Conservation (phyloP, 1,139 yeast genomes). For the Scheffersomyces parashehatae region DNA sequence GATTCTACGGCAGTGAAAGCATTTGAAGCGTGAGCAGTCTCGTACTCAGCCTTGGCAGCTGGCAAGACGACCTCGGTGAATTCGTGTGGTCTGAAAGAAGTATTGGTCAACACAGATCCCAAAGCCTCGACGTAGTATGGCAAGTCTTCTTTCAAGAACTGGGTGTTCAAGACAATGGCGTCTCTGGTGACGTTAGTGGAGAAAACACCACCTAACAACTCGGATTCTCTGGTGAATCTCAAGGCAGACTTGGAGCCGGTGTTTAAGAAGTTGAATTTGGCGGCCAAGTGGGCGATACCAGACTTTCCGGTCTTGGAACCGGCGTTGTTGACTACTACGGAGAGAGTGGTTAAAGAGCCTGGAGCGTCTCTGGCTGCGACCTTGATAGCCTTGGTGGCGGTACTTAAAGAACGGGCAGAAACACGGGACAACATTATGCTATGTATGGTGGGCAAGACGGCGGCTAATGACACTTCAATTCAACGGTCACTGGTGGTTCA, state of each 20-base stretch:
- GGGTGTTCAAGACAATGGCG: constrained; percentile 73
- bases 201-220: constrained; percentile 86
- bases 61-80: constrained; percentile 80
- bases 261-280: constrained; percentile 83
- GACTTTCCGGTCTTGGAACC: constrained; percentile 83
- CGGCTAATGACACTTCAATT: no score
- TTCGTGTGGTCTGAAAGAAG: constrained; percentile 82
- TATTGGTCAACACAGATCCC: constrained; percentile 71
- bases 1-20: constrained; percentile 70
- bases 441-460: neutral
- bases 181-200: constrained; percentile 78
- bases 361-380: constrained; percentile 48
- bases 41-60: constrained; percentile 61
- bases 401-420: constrained; percentile 50
- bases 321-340: constrained; percentile 76
- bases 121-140: constrained; percentile 91
- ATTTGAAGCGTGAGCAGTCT: constrained; percentile 52
- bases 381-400: constrained; percentile 41
- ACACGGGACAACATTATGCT: constrained; percentile 44
- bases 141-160: constrained; percentile 82
- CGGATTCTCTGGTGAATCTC: constrained; percentile 93
- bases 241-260: constrained; percentile 83
- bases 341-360: constrained; percentile 65
- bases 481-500: no score
- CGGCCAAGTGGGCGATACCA: constrained; percentile 84